A percentile compares a stretch with the other conserved stretches of the same genome.
These are phyloP conservation scores for Sarcomyxa edulis DNA, from an alignment of 768 basidiomycete genomes.

Conservation along the genomic window DNA sequence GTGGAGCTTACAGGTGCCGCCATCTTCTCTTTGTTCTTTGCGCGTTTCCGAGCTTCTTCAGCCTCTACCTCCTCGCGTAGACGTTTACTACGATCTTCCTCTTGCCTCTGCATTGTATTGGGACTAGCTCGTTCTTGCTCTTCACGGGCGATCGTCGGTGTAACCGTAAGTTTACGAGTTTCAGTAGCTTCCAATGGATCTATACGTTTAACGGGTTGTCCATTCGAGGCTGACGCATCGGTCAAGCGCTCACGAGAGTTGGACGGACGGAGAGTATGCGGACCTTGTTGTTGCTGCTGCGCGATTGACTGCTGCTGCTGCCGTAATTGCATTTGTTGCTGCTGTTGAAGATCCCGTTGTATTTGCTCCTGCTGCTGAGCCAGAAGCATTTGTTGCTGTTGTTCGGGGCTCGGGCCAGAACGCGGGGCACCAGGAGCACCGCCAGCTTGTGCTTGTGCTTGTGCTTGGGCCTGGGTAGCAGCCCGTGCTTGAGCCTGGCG, in stretches of 20 bases:
- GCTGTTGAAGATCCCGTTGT: constrained; percentile 25
- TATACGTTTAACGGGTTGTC: constrained; percentile 25
- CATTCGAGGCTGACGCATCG: constrained; percentile 9
- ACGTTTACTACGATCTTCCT: constrained; percentile 51
- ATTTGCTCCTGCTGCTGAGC: constrained; percentile 23
- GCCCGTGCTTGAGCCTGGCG: constrained; percentile 14
- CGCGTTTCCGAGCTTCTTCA: constrained; percentile 38
- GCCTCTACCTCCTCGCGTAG: constrained; percentile 43
- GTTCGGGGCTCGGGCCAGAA: constrained; percentile 25
- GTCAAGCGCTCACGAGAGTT: constrained; percentile 45
- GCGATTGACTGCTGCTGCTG: constrained; percentile 26
- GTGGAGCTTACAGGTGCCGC: constrained; percentile 39
- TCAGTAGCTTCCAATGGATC: constrained; percentile 71
- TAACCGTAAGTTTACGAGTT: constrained; percentile 73
- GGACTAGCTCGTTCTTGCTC: constrained; percentile 20
- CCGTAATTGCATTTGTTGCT: constrained; percentile 19
- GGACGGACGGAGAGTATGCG: constrained; percentile 31
- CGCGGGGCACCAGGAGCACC: constrained; percentile 29
- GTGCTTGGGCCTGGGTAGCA: too few relatives aligned
- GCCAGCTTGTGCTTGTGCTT: constrained; percentile 18
- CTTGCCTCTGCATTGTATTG: constrained; percentile 34
- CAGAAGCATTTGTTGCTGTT: constrained; percentile 23
- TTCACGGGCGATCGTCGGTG: constrained; percentile 71
- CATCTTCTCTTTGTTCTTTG: constrained; percentile 51
- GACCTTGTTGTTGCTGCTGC: constrained; percentile 26